Evolutionary conservation across 2,329 filamentous ascomycete genomes (phyloP).

Genomic region (Fonsecaea monophora): DNA sequence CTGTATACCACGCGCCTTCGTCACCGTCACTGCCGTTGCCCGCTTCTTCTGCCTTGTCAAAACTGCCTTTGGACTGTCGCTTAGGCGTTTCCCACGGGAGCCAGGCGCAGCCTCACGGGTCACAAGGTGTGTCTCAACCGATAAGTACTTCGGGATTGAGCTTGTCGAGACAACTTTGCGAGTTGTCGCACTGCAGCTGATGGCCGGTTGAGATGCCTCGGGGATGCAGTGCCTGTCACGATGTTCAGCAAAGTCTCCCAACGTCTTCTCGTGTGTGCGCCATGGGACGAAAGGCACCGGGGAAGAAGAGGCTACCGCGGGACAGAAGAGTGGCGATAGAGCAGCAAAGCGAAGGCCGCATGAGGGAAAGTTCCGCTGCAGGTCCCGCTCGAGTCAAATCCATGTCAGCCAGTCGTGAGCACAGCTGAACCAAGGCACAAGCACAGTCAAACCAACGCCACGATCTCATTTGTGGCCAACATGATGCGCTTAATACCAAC

Average conservation of each 20-base stretch:
- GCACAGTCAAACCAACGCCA: conserved; percentile 18
- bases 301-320: conserved; percentile 21
- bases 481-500: conserved; percentile 14
- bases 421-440: conserved; percentile 27
- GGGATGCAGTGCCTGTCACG: conserved; percentile 1
- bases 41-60: neutral
- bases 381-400: conserved; percentile 22
- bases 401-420: conserved; percentile 26
- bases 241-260: conserved; percentile 2
- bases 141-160: neutral
- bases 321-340: conserved; percentile 33
- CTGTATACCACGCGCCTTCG: neutral
- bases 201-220: neutral
- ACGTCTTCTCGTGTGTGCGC: conserved; percentile 7
- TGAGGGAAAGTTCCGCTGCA: conserved; percentile 30
- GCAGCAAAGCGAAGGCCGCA: conserved; percentile 24
- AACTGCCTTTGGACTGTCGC: conserved; percentile 12
- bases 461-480: conserved; percentile 26
- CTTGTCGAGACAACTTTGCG: conserved; percentile 1
- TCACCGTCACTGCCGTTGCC: conserved; percentile 11
- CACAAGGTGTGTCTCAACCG: neutral
- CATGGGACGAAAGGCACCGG: conserved; percentile 19
- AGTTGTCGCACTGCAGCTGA: neutral
- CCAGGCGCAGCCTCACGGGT: conserved; percentile 14
- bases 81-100: neutral